Conservation (phyloP, 2,329 filamentous ascomycete species). For the Cercospora berteroae region DNA sequence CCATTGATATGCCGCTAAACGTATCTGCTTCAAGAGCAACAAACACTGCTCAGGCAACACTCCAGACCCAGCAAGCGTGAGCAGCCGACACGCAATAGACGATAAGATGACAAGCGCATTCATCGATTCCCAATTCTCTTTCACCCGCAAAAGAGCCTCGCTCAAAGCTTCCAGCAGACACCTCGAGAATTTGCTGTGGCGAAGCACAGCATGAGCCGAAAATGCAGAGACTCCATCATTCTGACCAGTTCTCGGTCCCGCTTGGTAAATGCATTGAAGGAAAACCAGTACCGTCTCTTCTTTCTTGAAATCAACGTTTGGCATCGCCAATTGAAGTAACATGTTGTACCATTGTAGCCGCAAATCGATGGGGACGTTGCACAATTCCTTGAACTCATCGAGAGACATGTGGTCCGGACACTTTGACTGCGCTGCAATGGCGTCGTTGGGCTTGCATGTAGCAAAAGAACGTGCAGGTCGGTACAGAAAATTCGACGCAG, state of each 20-base stretch:
- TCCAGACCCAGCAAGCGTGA: slow-evolving; percentile 19
- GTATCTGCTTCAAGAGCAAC: slow-evolving; percentile 41
- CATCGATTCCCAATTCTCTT: slow-evolving; percentile 30
- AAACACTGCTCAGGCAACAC: background rate
- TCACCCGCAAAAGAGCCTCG: slow-evolving; percentile 18
- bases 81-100: slow-evolving; percentile 23
- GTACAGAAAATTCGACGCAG: slow-evolving; percentile 4
- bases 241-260: slow-evolving; percentile 41
- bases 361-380: slow-evolving; percentile 49
- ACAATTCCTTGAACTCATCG: slow-evolving; percentile 56
- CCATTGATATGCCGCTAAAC: slow-evolving; percentile 52
- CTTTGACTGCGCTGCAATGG: slow-evolving; percentile 49
- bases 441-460: slow-evolving; percentile 24
- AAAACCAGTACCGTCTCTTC: slow-evolving; percentile 53
- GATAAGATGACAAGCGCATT: slow-evolving; percentile 26
- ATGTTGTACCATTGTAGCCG: slow-evolving; percentile 51
- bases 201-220: slow-evolving; percentile 50
- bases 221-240: slow-evolving; percentile 38
- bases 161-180: slow-evolving; percentile 16
- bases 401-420: slow-evolving; percentile 48
- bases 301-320: slow-evolving; percentile 60
- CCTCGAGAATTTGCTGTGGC: slow-evolving; percentile 36
- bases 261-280: slow-evolving; percentile 54
- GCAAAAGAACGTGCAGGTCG: slow-evolving; percentile 8
- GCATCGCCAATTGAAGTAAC: slow-evolving; percentile 51